Conservation (phyloP, 345 rosid genomes). For the Bretschneidera sinensis region DNA sequence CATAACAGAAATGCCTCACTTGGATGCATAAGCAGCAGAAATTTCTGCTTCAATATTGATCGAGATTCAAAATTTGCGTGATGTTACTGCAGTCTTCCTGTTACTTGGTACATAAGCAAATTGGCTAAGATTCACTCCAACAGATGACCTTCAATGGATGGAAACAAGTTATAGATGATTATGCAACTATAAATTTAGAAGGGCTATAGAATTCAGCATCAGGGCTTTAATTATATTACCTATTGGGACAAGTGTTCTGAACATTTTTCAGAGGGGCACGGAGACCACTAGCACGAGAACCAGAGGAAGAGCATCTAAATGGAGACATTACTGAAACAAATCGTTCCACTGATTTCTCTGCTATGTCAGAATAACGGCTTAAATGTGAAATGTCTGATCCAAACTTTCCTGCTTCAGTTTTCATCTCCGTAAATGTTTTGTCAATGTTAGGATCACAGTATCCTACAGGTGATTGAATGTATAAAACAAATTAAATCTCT, state of each 20-base stretch:
- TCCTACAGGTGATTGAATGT: conserved; percentile 16
- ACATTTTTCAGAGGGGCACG: conserved; percentile 81
- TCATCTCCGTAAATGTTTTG: conserved; percentile 21
- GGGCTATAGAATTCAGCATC: neutral
- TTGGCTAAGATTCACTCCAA: conserved; percentile 43
- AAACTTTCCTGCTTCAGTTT: conserved; percentile 45
- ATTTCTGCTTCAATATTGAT: conserved; percentile 15
- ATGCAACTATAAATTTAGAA: neutral
- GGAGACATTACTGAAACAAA: conserved; percentile 73
- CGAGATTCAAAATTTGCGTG: conserved; percentile 33
- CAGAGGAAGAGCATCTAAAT: conserved; percentile 50
- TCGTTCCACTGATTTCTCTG: conserved; percentile 77
- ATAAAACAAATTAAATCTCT: neutral
- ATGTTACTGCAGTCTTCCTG: conserved; percentile 21
- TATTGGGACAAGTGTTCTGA: conserved; percentile 34
- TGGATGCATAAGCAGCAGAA: neutral
- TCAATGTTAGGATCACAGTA: conserved; percentile 25
- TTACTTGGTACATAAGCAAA: conserved; percentile 52
- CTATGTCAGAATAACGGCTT: conserved; percentile 58
- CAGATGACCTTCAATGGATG: conserved; percentile 39
- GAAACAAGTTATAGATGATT: conserved; percentile 10
- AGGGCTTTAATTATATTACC: conserved; percentile 35
- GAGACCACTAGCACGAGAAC: conserved; percentile 94
- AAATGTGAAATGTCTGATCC: conserved; percentile 78
- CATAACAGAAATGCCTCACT: conserved; percentile 6